Evolutionary conservation across 257 asterid genomes (phyloP), one percentile per base, ranked within the genome.

Genomic region (Nicotiana sylvestris): DNA sequence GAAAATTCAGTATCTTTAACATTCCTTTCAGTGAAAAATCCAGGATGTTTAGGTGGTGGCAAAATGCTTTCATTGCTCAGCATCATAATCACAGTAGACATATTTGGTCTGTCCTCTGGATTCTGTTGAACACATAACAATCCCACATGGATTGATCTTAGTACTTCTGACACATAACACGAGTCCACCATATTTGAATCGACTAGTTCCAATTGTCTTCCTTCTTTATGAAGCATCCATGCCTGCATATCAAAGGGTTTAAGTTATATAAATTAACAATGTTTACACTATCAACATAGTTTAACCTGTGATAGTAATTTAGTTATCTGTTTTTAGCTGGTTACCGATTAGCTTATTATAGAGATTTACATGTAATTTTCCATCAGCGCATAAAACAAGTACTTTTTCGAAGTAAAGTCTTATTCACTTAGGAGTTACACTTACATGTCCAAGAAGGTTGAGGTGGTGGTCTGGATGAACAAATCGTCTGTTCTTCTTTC

Each of bases 101-200:
- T 88, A 56, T 17, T 67, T 62, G 91, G 91, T 80, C 89, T 86
- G 30, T 77, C 89, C 9, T 81, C 78, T 3, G 85, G 84, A 46
- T 61, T 32, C 37, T 82, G 69, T 66, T 88, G 91, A 18, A 86
- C 90, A 49, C 90, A 88, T 61, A 88, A 62, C 51, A 88, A 57
- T 6, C 87, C 90, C 4, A 88, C 89, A 15, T 86, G 88, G 35
- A 88, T 77, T 4, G 81, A 77, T 61, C 90, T 37, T n/a, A 86
- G 67, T 2, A 86, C 84, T 81, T 88, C 81, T 4, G 25, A 12
- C 33, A 16, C 17, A 39, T 49, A 16, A 15, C 15, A 57, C 1
- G 83, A 66, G 64, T 46, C 77, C 11, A 21, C 9, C n/a, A 86
- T 10, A 65, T 72, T 57, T 35, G 58, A n/a, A 53, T 86, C 87